phyloP scores from a whole-genome alignment of 1,284 basidiomycete species.

The Ustilago tritici region DNA sequence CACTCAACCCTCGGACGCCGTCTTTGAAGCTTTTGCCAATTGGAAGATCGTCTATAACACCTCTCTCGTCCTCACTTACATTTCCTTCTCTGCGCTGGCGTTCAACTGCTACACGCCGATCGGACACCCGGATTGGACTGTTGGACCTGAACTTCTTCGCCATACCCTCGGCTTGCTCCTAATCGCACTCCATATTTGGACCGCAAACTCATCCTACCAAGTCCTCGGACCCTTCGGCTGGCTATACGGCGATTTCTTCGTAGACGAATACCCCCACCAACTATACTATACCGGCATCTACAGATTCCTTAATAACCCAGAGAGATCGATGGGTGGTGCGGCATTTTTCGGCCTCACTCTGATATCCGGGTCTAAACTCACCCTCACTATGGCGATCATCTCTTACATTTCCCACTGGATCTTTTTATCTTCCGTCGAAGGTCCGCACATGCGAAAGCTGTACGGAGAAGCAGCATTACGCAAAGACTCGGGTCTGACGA shows the following conservation, averaged over 20 bases:
- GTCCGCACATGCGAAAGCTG: slow-evolving; percentile 95
- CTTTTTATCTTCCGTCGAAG: slow-evolving; percentile 69
- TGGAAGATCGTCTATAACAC: slow-evolving; percentile 95
- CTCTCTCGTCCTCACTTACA: slow-evolving; percentile 91
- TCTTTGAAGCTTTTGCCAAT: slow-evolving; percentile 90
- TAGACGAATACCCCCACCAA: slow-evolving; percentile 86
- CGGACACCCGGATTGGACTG: slow-evolving; percentile 77
- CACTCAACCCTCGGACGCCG: slow-evolving; percentile 65
- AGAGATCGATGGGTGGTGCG: slow-evolving; percentile 87
- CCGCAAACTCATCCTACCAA: slow-evolving; percentile 87
- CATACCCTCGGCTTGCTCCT: slow-evolving; percentile 76
- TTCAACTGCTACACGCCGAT: slow-evolving; percentile 63
- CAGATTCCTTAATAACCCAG: slow-evolving; percentile 91
- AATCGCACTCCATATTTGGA: slow-evolving; percentile 90
- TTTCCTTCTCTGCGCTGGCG: slow-evolving; percentile 58
- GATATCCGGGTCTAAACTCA: slow-evolving; percentile 88
- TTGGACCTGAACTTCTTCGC: slow-evolving; percentile 87
- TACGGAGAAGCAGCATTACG: slow-evolving; percentile 88
- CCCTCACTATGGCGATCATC: slow-evolving; percentile 84
- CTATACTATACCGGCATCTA: slow-evolving; percentile 97
- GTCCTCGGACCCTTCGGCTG: slow-evolving; percentile 78
- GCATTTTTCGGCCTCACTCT: slow-evolving; percentile 93
- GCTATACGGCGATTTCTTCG: slow-evolving; percentile 83
- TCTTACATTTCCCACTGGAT: slow-evolving; percentile 76
- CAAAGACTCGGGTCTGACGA: slow-evolving; percentile 94